These are phyloP conservation scores for Nepenthes mirabilis DNA, from an alignment of 148 eudicot species.

Conservation along the genomic window DNA sequence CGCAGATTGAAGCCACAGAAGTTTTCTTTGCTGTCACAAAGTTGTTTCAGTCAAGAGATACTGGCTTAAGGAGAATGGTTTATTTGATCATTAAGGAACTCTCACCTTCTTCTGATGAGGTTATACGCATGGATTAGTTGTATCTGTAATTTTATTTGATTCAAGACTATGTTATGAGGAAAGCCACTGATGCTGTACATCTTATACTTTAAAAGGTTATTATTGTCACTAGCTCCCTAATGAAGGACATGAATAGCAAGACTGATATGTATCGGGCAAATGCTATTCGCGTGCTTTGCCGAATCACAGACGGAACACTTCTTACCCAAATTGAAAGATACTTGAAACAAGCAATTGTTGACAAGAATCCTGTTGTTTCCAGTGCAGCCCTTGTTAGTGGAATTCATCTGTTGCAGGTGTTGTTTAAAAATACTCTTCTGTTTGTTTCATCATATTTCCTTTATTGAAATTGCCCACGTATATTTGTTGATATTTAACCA, in stretches of 20 bases:
- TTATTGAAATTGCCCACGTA: conserved; percentile 3
- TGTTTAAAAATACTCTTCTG: neutral
- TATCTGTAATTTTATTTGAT: neutral
- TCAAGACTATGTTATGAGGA: neutral
- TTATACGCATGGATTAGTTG: conserved; percentile 10
- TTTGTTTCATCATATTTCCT: neutral
- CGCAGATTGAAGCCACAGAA: conserved; percentile 81
- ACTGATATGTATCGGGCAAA: conserved; percentile 96
- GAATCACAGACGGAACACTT: conserved; percentile 84
- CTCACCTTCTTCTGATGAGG: conserved; percentile 94
- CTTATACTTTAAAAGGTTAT: conserved; percentile 42
- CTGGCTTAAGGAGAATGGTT: conserved; percentile 84
- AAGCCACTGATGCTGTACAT: conserved; percentile 10
- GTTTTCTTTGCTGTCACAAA: conserved; percentile 88
- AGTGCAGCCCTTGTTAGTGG: conserved; percentile 99
- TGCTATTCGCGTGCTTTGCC: conserved; percentile 92
- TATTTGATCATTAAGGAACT: conserved; percentile 91
- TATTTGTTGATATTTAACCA: conserved; percentile 14
- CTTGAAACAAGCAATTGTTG: conserved; percentile 90
- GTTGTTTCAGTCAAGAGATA: conserved; percentile 77
- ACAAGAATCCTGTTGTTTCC: conserved; percentile 95
- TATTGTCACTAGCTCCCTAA: conserved; percentile 85
- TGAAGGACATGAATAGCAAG: conserved; percentile 99
- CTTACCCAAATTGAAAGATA: conserved; percentile 97
- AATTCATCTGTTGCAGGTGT: conserved; percentile 88